Evolutionary conservation across 2,329 filamentous ascomycete species (phyloP), one percentile per base, ranked within the genome.

Genomic region (Fusarium burgessii): DNA sequence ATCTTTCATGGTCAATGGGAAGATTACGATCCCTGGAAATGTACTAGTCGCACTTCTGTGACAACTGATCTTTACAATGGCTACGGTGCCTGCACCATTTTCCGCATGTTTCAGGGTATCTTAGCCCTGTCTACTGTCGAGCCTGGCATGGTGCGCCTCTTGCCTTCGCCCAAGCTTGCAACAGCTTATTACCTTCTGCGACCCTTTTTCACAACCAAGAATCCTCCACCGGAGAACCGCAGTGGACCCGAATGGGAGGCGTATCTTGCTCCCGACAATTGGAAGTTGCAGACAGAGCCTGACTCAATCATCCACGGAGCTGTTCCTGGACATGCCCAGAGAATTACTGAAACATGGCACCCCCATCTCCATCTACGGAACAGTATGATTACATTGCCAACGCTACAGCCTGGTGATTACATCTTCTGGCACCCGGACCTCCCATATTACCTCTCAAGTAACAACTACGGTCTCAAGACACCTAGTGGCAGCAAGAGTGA

Each of bases 171-270:
- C 0, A 85, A 87, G 57, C 88, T 92, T 58, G 90, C 92, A 18
- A 95, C 92, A 0, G 91, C 92, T 5, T 96, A 96, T 80, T 91
- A 90, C 71, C 86, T 96, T 1, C 86, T 96, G 4, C 82, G 86
- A 4, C 86, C 86, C 7, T 88, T 88, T 76, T 88, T 88, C 78
- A 81, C 80, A 54, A 80, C 85, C 23, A 83, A 81, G 66, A 81
- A 75, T 11, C 80, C 81, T 5, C 79, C 83, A 6, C 85, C 85
- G 1, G 79, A 81, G 29, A 61, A 59, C n/a, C 80, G 78, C 55
- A 74, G 76, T 18, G 82, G 82, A 7, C 80, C 78, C 14, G 82
- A 82, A 40, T 88, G 86, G 86, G 83, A 86, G 0, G 82, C 81
- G 10, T 88, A 87, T 68, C 81, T 88, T n/a, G 83, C 80, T n/a